Percentiles rank a stretch among this genome's conserved stretches.
Conservation (phyloP, 1,284 basidiomycete species). For the Fistulinella staudtii region DNA sequence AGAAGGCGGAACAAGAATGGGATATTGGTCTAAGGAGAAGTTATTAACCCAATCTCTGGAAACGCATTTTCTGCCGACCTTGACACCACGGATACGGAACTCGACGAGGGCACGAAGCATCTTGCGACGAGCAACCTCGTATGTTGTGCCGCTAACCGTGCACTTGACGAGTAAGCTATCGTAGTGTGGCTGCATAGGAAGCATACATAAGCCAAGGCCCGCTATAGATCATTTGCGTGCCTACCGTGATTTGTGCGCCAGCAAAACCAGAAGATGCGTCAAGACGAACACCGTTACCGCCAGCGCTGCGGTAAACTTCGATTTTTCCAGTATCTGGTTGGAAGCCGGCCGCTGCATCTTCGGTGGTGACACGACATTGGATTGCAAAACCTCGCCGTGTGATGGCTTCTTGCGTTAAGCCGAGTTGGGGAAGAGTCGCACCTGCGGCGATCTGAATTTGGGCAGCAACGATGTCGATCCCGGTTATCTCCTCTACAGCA, state of each 20-base stretch:
- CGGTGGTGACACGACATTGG: constrained; percentile 99
- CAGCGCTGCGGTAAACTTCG: constrained; percentile 97
- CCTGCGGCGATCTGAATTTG: constrained; percentile 99
- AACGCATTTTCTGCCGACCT: constrained; percentile 46
- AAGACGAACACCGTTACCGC: constrained; percentile 97
- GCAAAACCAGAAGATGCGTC: constrained; percentile 98
- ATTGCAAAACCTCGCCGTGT: constrained; percentile 97
- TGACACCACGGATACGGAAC: constrained; percentile 99
- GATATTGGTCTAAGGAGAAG: constrained; percentile 83
- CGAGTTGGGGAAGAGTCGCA: constrained; percentile 92
- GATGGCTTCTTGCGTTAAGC: constrained; percentile 95
- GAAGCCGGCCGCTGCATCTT: constrained; percentile 89
- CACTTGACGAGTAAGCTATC: constrained; percentile 98
- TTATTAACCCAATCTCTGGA: background rate
- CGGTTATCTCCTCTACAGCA: constrained; percentile 89
- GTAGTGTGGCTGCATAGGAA: constrained; percentile 76
- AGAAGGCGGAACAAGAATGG: constrained; percentile 98
- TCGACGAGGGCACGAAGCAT: constrained; percentile 99
- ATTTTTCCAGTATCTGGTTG: constrained; percentile 99
- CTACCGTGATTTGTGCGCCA: constrained; percentile 95
- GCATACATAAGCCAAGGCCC: background rate
- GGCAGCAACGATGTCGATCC: constrained; percentile 96
- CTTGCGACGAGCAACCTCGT: constrained; percentile 97
- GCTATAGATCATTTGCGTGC: constrained; percentile 17
- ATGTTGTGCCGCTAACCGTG: constrained; percentile 94